Evolutionary conservation across 345 rosid species (phyloP), one percentile per base, ranked within the genome.

Genomic region (Acer negundo): DNA sequence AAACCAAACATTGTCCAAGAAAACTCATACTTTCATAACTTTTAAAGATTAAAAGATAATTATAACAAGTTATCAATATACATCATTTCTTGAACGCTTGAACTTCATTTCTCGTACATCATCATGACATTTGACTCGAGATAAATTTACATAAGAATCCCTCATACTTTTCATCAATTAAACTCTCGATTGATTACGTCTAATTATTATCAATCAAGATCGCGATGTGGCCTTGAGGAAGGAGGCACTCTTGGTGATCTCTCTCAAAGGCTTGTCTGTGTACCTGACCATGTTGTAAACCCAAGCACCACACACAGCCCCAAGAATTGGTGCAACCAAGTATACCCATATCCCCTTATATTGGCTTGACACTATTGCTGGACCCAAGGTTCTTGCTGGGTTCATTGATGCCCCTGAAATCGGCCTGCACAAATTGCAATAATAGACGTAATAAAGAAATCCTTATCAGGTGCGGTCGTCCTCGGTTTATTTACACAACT

Each of bases 341-440:
- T 94, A 96, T 17, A 94, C 80, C 98, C 97, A 96, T 66, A 96
- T 2, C 9, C 94, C 95, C 67, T 26, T 83, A 80, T 82, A 92
- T 44, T 89, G 70, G 24, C 64, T 73, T 0, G 81, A 93, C 2
- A 88, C 94, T 4, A 95, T 80, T 65, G 98, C 99, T 0, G 98
- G 98, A 56, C 99, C 99, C 81, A 93, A 82, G 80, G 91, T 92
- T 76, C 99, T 85, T 78, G 93, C 95, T 26, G 97, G 97, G 70
- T 93, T 93, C 97, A 93, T 93, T 7, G 97, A 93, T 42, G 97
- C 97, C 71, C 97, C 97, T 17, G 97, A 84, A 6, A 93, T 83
- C 61, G 97, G 89, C 82, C 95, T 93, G 84, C 38, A n/a, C 0
- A 51, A 28, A 62, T 62, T 56, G 10, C 15, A 66, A 67, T 4